Base-by-base conservation (phyloP, 2,329 filamentous ascomycete species). In the Alternaria triticimaculans region DNA sequence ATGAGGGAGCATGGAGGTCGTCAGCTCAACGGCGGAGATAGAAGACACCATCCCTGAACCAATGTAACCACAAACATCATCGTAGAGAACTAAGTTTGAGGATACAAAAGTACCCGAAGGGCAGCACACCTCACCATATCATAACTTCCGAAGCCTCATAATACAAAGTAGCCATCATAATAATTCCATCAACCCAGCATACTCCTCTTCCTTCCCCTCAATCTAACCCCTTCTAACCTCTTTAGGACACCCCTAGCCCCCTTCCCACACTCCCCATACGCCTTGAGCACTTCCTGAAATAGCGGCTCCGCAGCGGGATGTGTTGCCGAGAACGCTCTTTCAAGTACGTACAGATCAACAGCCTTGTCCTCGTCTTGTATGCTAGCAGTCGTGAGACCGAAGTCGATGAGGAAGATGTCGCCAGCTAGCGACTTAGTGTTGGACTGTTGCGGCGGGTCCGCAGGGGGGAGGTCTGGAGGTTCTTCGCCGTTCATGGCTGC, bases 341-440 rank as follows among this genome's bases (percentile, higher is more conserved):
- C 96, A 50, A 99, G 84, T 11, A 99, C 96, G 80, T 99, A 99
- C 58, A 99, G 81, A 83, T 99, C 96, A 43, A 99, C 96, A 0
- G 96, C 96, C 59, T 94, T 88, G 78, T 99, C 96, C 81, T 99
- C 96, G 59, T 97, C 95, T 68, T 92, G 89, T 18, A 88, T 82
- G 65, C 90, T 92, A 81, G 95, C 91, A 71, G 88, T 90, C 14
- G 94, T 94, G 20, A 99, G 87, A 0, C 96, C 96, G 76, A 99
- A 96, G 82, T 99, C 96, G 78, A 98, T 98, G 41, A 98, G 84
- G 21, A 97, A 89, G 62, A 99, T 87, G 57, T 96, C 91, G 3
- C 93, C 94, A 1, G 87, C 85, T 60, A 87, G 76, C 4, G 72
- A 1, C 10, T 46, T 72, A 75, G 49, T 41, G 46, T 18, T 18